Base-by-base conservation (phyloP, 2,329 filamentous ascomycete genomes). In the Ophiostoma quercus region DNA sequence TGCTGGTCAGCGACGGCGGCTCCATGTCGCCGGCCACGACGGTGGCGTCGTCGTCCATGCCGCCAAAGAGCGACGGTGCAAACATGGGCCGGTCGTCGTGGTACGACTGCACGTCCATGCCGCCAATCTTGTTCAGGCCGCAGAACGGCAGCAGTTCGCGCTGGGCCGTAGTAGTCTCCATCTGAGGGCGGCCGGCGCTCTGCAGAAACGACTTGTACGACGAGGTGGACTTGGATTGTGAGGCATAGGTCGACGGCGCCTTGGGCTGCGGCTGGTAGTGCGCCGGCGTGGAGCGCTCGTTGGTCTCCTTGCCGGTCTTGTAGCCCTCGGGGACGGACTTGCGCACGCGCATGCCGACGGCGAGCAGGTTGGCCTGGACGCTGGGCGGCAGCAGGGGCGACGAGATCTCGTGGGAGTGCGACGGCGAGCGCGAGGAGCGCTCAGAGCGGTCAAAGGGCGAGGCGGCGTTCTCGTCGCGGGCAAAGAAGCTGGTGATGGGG, bases 241-340 rank as follows among this genome's bases (percentile, higher is more conserved):
- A 39, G 16, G 14, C 9, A 16, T n/a, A 39, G 2, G 60, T 37
- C 1, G 60, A 63, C 16, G 60, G 32, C 7, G 29, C 32, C 29
- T 63, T 63, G 60, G 60, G 57, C 57, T 62, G 57, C 25, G 57
- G 57, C 25, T 32, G 57, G 57, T 62, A 62, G 57, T 32, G 57
- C 4, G 25, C 32, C 57, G 57, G 57, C 57, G 57, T 62, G 57
- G 57, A 29, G 32, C 60, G 60, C 32, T 37, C 60, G 32, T 37
- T 9, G 63, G 41, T 51, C 8, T 79, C 77, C 76, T 87, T 87
- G 69, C 85, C 85, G 1, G 92, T 96, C 82, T 96, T 96, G 84
- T 97, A 97, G 71, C 94, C 94, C 78, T 97, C 94, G 0, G 92
- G 90, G 8, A 98, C 91, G 12, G 91, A 91, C 81, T 98, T 98